Percentiles rank a stretch among this genome's conserved stretches.
Conservation (phyloP, 768 basidiomycete genomes). For the Piloderma croceum region DNA sequence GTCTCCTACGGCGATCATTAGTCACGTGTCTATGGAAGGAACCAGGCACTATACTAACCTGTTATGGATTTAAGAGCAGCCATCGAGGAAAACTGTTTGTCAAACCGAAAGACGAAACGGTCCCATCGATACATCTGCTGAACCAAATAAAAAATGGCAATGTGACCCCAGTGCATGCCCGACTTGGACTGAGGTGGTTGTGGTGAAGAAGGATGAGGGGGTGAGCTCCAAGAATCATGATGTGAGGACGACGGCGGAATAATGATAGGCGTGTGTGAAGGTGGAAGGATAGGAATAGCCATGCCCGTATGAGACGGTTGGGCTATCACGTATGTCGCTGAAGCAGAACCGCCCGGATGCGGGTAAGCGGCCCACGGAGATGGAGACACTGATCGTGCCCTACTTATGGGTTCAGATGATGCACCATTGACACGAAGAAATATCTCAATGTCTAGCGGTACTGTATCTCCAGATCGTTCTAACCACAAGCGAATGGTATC, state of each 20-base stretch:
- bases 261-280: slow-evolving; percentile 39
- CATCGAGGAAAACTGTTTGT: slow-evolving; percentile 71
- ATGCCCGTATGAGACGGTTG: not conserved
- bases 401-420: slow-evolving; percentile 14
- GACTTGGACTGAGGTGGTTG: slow-evolving; percentile 18
- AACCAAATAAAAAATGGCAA: slow-evolving; percentile 72
- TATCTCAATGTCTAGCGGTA: slow-evolving; percentile 78
- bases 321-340: slow-evolving; percentile 25
- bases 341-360: slow-evolving; percentile 15
- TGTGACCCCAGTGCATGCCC: slow-evolving; percentile 73
- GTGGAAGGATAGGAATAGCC: slow-evolving; percentile 26
- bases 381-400: slow-evolving; percentile 9
- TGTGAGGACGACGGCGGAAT: slow-evolving; percentile 40
- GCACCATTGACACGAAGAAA: slow-evolving; percentile 50
- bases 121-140: slow-evolving; percentile 82
- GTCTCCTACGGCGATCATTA: slow-evolving; percentile 41
- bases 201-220: slow-evolving; percentile 21
- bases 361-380: slow-evolving; percentile 14
- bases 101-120: slow-evolving; percentile 74
- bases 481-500: slow-evolving; percentile 82
- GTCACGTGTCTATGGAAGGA: not conserved
- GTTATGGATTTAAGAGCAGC: slow-evolving; percentile 54
- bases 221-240: slow-evolving; percentile 36
- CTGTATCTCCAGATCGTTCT: slow-evolving; percentile 64
- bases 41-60: slow-evolving; percentile 3